Percentiles rank a stretch among this genome's conserved stretches.
Evolutionary conservation across 805 yeast species (phyloP).

Genomic region (Kuraishia molischiana): DNA sequence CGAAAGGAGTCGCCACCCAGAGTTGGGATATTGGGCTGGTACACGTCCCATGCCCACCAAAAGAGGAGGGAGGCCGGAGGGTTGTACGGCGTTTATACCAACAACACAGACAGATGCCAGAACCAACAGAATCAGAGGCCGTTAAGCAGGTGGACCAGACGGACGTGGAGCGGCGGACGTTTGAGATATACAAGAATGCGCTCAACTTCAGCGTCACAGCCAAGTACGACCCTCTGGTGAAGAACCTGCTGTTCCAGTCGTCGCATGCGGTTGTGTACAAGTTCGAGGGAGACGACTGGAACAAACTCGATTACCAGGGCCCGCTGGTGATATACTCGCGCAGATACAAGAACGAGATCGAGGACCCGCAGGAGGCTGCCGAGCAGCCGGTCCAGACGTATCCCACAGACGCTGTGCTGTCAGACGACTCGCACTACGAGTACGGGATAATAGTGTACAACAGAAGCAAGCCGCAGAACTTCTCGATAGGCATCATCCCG

Average conservation of each 20-base stretch:
- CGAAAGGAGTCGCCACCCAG: too few relatives aligned
- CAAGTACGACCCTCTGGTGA: slow-evolving; percentile 63
- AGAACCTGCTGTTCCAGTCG: slow-evolving; percentile 57
- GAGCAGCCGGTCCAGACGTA: not conserved
- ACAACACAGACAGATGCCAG: too few relatives aligned
- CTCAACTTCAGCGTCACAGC: slow-evolving; percentile 69
- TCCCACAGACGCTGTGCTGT: slow-evolving; percentile 1
- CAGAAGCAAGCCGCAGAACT: slow-evolving; percentile 58
- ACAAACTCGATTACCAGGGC: slow-evolving; percentile 61
- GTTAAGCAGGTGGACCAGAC: too few relatives aligned
- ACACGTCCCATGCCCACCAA: too few relatives aligned
- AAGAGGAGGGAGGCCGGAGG: too few relatives aligned
- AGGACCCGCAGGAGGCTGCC: slow-evolving; percentile 16
- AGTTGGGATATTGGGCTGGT: too few relatives aligned
- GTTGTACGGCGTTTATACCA: too few relatives aligned
- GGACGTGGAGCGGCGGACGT: slow-evolving; percentile 26
- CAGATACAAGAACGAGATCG: slow-evolving; percentile 19
- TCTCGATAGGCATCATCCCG: slow-evolving; percentile 60
- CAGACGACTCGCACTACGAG: slow-evolving; percentile 31
- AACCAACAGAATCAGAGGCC: too few relatives aligned
- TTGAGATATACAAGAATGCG: slow-evolving; percentile 58
- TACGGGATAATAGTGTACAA: slow-evolving; percentile 67
- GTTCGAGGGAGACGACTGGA: slow-evolving; percentile 58
- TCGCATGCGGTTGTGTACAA: slow-evolving; percentile 67
- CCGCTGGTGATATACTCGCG: slow-evolving; percentile 57